Conservation (phyloP, 2,329 filamentous ascomycete species). For the Bimuria novae-zelandiae region DNA sequence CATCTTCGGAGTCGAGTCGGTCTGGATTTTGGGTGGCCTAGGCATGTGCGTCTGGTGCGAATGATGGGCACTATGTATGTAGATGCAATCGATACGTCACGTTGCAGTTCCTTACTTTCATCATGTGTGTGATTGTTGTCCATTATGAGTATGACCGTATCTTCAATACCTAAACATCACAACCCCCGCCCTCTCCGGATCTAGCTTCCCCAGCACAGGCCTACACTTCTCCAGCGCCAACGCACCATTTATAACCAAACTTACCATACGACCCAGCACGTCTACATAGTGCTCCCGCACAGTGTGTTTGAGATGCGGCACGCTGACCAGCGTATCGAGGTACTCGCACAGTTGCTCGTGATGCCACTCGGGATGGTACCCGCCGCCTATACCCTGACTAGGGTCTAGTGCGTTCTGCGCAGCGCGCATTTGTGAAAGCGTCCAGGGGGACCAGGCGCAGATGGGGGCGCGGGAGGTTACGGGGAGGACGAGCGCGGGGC, state of each 20-base stretch:
- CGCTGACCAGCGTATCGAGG: constrained; percentile 35
- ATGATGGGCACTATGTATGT: too few relatives aligned
- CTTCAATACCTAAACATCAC: constrained; percentile 45
- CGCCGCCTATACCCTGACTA: constrained; percentile 8
- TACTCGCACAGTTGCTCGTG: constrained; percentile 44
- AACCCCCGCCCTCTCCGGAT: constrained; percentile 44
- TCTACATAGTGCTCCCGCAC: constrained; percentile 37
- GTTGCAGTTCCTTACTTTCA: too few relatives aligned
- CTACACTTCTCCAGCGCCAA: constrained; percentile 34
- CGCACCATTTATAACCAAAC: constrained; percentile 46
- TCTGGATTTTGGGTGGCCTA: not conserved
- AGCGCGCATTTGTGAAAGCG: constrained; percentile 35
- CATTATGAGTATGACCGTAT: not conserved
- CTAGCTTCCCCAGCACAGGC: constrained; percentile 37
- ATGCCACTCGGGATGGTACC: constrained; percentile 33
- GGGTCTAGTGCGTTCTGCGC: constrained; percentile 14
- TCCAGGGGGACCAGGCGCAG: constrained; percentile 43
- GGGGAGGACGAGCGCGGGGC: constrained; percentile 44
- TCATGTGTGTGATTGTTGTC: not conserved
- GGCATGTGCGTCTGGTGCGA: not conserved
- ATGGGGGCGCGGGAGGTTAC: constrained; percentile 35
- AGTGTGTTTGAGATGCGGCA: constrained; percentile 27
- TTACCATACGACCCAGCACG: constrained; percentile 39
- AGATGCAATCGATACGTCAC: too few relatives aligned
- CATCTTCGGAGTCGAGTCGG: not conserved